Base-by-base conservation (phyloP, 1,139 yeast species). In the Sugiyamaella grinbergsii region DNA sequence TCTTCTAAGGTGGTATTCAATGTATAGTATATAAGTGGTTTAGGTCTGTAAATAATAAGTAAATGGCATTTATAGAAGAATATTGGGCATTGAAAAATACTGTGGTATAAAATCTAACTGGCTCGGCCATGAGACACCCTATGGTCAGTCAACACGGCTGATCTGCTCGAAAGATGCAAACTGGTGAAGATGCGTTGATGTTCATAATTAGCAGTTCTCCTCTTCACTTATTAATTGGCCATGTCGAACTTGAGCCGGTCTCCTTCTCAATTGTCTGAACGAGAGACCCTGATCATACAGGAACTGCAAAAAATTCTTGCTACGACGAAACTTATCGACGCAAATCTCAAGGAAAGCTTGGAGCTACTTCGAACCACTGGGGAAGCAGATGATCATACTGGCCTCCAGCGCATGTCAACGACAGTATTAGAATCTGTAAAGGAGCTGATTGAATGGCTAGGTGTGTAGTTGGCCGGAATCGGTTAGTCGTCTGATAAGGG, bases 291-390 rank as follows among this genome's bases (percentile, higher is more conserved):
- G n/a, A 53, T 60, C 2, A 39, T 60, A 10, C 39, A 43, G 5
- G 64, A 60, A 49, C 52, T 60, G 29, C 54, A 53, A 29, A 60
- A 60, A 50, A 58, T 60, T 8, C 45, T 44, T 5, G 28, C 38
- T 2, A 60, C 63, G 7, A 49, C 54, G 2, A 47, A 48, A 20
- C 50, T 48, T 4, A 60, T 60, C 15, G 51, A 58, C 51, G 46
- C 47, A n/a, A 51, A 55, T 18, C 50, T 57, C 2, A 46, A 50
- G 13, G 50, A 49, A 34, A 36, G 52, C 24, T 22, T 54, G 29
- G 46, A 52, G 16, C 41, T 51, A 16, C 33, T 56, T 11, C 34
- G 36, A 11, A 23, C 49, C 16, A 29, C 39, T n/a, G 22, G 42
- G 22, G 20, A 34, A 5, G 23, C 31, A 2, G 52, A 39, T 20